Evolutionary conservation across 202 grass and related monocot genomes (phyloP).

Genomic region (Hordeum pubiflorum): DNA sequence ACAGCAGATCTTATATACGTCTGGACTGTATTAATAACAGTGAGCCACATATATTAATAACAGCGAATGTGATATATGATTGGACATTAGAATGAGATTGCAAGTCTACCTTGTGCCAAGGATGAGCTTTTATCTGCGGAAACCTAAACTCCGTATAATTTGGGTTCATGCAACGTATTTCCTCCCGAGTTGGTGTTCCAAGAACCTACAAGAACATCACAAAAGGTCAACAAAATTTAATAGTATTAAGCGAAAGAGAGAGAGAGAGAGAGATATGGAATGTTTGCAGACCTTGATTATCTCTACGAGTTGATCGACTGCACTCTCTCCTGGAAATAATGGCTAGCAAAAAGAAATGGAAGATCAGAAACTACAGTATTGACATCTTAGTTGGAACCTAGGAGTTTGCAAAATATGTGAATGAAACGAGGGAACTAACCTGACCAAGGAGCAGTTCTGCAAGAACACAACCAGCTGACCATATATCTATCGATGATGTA

Average conservation of each 20-base stretch:
- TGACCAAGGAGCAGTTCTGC: slow-evolving; percentile 88
- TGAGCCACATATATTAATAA: background rate
- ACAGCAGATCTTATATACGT: background rate
- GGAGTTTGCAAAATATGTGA: background rate
- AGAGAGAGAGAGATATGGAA: background rate
- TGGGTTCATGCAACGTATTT: slow-evolving; percentile 83
- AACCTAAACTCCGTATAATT: slow-evolving; percentile 71
- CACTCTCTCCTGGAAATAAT: slow-evolving; percentile 76
- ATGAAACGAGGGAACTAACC: slow-evolving; percentile 37
- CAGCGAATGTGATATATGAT: background rate
- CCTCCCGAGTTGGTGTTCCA: slow-evolving; percentile 72
- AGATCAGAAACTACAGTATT: slow-evolving; percentile 19
- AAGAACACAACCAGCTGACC: slow-evolving; percentile 86
- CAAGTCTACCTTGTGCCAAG: slow-evolving; percentile 66
- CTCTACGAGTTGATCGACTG: slow-evolving; percentile 72
- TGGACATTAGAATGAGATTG: slow-evolving; percentile 3
- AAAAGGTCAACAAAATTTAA: slow-evolving; percentile 6
- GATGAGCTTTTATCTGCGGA: slow-evolving; percentile 76
- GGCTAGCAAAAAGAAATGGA: slow-evolving; percentile 40
- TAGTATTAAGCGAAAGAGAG: background rate
- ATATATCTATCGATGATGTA: slow-evolving; percentile 80
- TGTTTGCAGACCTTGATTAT: slow-evolving; percentile 48
- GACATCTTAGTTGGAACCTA: background rate
- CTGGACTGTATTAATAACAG: background rate
- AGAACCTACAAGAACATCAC: slow-evolving; percentile 50